These are phyloP conservation scores for Oryza brachyantha DNA, from an alignment of 176 grass and related monocot genomes.

Conservation along the genomic window DNA sequence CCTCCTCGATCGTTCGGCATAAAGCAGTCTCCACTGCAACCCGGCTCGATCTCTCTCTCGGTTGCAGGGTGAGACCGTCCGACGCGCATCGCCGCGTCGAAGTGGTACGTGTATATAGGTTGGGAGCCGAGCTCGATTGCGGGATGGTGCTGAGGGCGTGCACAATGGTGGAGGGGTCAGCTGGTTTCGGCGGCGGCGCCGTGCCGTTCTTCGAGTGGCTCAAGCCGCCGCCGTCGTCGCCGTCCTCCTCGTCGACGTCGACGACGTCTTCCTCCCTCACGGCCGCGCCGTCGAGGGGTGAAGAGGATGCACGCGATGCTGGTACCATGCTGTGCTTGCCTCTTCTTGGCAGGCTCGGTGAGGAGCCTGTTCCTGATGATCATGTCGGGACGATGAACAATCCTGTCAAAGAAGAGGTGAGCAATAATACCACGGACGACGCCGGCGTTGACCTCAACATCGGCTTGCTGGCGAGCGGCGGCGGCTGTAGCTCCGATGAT, in stretches of 20 bases:
- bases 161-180: conserved; percentile 46
- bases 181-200: not conserved
- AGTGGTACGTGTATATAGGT: not conserved
- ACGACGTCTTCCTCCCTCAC: not conserved
- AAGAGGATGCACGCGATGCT: not conserved
- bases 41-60: not conserved
- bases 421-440: not conserved
- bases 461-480: conserved; percentile 25
- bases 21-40: conserved; percentile 3
- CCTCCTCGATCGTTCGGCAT: not conserved
- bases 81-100: not conserved
- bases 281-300: conserved; percentile 4
- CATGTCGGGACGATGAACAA: not conserved
- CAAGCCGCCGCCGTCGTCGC: conserved; percentile 24
- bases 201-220: conserved; percentile 58
- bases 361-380: not conserved
- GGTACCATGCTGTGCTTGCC: conserved; percentile 50
- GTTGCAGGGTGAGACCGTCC: not conserved
- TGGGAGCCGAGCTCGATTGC: no score
- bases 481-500: conserved; percentile 23
- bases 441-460: conserved; percentile 62
- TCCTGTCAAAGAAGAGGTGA: conserved; percentile 40
- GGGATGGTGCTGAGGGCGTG: conserved; percentile 42
- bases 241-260: not conserved
- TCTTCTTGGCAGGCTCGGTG: conserved; percentile 71